Evolutionary conservation across 2,329 filamentous ascomycete species (phyloP), one percentile per base, ranked within the genome.

Genomic region (Hypoxylon sp.): DNA sequence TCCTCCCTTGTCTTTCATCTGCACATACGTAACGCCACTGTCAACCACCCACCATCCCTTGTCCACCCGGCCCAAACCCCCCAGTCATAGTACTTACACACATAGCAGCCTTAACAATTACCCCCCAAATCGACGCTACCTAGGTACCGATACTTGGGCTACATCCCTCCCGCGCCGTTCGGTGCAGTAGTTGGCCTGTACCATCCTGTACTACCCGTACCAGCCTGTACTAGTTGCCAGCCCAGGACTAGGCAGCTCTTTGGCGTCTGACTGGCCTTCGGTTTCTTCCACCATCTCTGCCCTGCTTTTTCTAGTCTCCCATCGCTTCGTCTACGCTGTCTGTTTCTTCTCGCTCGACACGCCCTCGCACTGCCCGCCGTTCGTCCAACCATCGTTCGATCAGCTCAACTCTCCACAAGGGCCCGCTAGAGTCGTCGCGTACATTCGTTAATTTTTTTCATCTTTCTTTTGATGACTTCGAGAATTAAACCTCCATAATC

Each of bases 371-470:
- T 65, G 68, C 67, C 50, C 64, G 59, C 69, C 67, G 64, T 67
- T 64, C 55, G 59, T 65, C 70, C 68, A 69, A 70, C 67, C 67
- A 68, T 70, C 68, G 63, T 64, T 65, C 65, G 64, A 67, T 69
- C 66, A 67, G 47, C 55, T 52, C 57, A 62, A 51, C 60, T 64
- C 64, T 65, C 62, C 65, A 68, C 58, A 53, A 56, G 58, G 63
- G 54, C 39, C 60, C 60, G 61, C 63, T 60, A 64, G 64, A 72
- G 72, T 71, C 62, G 71, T 68, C 67, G 69, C 65, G 69, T 73
- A 59, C 70, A 64, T 70, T 72, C 69, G 62, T 72, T 71, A 68
- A 65, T 65, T 64, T 64, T 62, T 68, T 64, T 62, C 66, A 53
- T 55, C 60, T 50, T 63, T 69, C 62, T 26, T 68, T 67, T 64